Evolutionary conservation across 2,329 filamentous ascomycete species (phyloP).

Genomic region (Metarhizium album): DNA sequence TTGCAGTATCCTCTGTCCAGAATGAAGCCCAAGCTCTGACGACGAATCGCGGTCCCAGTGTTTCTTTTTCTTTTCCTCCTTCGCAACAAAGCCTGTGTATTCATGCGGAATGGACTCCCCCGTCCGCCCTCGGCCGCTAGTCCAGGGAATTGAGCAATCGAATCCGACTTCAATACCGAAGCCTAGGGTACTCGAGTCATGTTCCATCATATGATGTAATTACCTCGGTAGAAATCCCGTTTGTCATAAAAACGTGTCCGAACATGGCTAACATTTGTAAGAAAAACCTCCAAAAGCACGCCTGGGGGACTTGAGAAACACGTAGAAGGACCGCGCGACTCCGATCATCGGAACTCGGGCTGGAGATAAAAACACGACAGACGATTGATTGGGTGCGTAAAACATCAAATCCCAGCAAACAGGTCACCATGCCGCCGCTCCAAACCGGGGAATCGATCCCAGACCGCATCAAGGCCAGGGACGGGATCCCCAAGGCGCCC

Average conservation of each 20-base stretch:
- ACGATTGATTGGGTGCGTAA: no score
- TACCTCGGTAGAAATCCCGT: no score
- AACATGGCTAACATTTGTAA: no score
- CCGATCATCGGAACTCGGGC: not conserved
- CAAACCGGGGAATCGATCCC: constrained; percentile 12
- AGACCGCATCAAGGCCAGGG: constrained; percentile 31
- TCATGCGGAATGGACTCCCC: not conserved
- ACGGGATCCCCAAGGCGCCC: constrained; percentile 34
- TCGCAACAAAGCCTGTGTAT: no score
- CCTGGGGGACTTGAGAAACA: no score
- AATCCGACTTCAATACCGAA: not conserved
- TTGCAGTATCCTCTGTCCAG: no score
- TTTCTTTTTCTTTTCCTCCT: no score
- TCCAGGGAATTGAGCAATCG: not conserved
- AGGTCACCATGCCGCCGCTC: constrained; percentile 7
- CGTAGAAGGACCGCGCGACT: no score
- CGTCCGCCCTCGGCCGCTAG: not conserved
- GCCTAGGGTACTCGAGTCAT: not conserved
- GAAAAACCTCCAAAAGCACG: no score
- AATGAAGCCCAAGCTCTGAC: no score
- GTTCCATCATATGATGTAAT: not conserved
- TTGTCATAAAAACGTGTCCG: no score
- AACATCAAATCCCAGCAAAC: not conserved
- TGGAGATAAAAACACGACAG: not conserved
- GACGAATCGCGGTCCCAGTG: no score